phyloP scores from a whole-genome alignment of 306 rosid species.

The Calophaca sinica region DNA sequence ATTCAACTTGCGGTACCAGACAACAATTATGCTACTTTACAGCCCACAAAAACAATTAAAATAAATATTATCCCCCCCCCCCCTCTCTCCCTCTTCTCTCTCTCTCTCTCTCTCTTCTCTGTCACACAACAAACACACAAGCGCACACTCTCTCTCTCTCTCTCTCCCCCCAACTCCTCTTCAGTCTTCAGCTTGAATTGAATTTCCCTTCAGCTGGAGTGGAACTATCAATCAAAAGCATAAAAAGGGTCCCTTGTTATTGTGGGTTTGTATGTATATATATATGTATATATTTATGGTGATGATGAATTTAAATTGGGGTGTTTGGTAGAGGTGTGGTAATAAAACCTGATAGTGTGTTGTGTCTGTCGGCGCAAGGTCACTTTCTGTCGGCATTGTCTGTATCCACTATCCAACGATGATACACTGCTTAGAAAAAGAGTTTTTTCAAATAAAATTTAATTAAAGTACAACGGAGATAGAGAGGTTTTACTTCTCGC shows the following conservation, averaged over 20 bases:
- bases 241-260: slow-evolving; percentile 32
- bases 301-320: slow-evolving; percentile 55
- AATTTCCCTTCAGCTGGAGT: slow-evolving; percentile 47
- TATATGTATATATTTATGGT: slow-evolving; percentile 33
- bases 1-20: slow-evolving; percentile 82
- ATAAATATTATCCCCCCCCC: not conserved
- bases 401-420: slow-evolving; percentile 62
- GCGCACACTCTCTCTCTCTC: slow-evolving; percentile 3
- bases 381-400: slow-evolving; percentile 92
- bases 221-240: slow-evolving; percentile 48
- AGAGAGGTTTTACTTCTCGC: slow-evolving; percentile 24
- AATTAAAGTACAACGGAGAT: slow-evolving; percentile 48
- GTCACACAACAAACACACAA: slow-evolving; percentile 32
- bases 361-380: slow-evolving; percentile 85
- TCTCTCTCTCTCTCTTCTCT: slow-evolving; percentile 29
- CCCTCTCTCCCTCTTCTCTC: not conserved
- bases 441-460: slow-evolving; percentile 42
- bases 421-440: slow-evolving; percentile 43
- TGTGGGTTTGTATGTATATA: slow-evolving; percentile 25
- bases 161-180: slow-evolving; percentile 20
- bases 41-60: slow-evolving; percentile 65
- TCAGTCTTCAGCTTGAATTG: slow-evolving; percentile 41
- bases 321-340: slow-evolving; percentile 63
- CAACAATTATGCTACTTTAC: slow-evolving; percentile 87
- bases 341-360: slow-evolving; percentile 50